Evolutionary conservation across 2,329 filamentous ascomycete genomes (phyloP), one percentile per base, ranked within the genome.

Genomic region (Botrytis byssoidea): DNA sequence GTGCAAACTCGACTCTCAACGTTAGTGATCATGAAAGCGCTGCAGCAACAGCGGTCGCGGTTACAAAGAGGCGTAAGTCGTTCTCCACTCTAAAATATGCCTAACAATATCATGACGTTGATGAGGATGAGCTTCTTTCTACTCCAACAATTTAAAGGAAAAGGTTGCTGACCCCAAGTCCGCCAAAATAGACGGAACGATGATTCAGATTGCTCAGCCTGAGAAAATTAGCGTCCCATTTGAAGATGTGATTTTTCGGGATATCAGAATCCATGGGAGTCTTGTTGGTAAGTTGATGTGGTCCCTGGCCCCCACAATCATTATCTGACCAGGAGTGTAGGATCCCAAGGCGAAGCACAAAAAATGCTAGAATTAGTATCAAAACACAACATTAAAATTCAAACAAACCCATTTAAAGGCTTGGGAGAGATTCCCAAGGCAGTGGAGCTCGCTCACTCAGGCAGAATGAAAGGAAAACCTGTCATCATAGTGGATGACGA

Each of bases 141-240:
- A 32, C 32, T 57, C 12, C 22, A 20, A 1, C 20, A 29, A 2
- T 44, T 12, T 37, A 14, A 37, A 4, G 7, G 2, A 14, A 37
- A 57, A 57, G 22, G 16, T 32, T 72, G 37, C 60, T 72, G 60
- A 46, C 60, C 25, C 35, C 25, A 72, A 44, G 40, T 37, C 22
- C 61, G 37, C 37, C 32, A 40, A 71, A 71, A 71, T 51, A 71
- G 70, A 71, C 77, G 88, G 88, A 3, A 84, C 82, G 0, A 82
- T 90, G 78, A 82, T 90, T 2, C 87, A 90, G 79, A 85, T 90
- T 66, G 88, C 88, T n/a, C 88, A 89, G 80, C 82, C 82, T 32
- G 79, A 77, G 1, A 81, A 82, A 14, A 81, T 84, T 9, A 79
- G 74, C 35, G 78, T 84, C 6, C 82, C 82, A 59, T 85, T 83